Base-by-base conservation (phyloP, 2,329 filamentous ascomycete genomes). In the Ophiostoma montium region DNA sequence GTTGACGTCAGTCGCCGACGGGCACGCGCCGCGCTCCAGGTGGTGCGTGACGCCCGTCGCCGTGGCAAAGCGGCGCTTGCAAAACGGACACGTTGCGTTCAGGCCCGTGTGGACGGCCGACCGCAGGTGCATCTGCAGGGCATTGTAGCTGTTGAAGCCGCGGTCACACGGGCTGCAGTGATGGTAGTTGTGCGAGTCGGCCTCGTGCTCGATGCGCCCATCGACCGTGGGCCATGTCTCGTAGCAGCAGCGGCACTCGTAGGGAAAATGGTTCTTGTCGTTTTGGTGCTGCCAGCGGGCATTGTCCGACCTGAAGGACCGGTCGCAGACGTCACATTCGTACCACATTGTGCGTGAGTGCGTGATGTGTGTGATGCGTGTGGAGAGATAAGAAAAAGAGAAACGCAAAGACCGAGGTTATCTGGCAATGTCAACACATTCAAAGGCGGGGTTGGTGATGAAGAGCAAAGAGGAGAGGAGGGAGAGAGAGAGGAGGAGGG, bases 41-140 rank as follows among this genome's bases (percentile, higher is more conserved):
- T 83, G 75, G 57, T 78, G 66, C 0, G 64, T 57, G 5, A 81
- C 54, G 4, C 75, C 78, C 1, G 70, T 74, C 2, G 76, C 74
- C 0, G 71, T 70, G 10, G 67, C 62, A 52, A 67, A 75, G 3
- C 9, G 27, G 2, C 43, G 51, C 33, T 63, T 57, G 61, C 79
- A 83, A 56, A 76, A 81, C 0, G 72, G 77, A 46, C 79, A 84
- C 0, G 38, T 1, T 8, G 78, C 59, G 2, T 59, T 59, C 0
- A 44, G 51, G 48, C 70, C 69, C 1, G 64, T 63, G 56, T 83
- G 78, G 42, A 59, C 56, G 5, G 62, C 62, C 0, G 75, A 80
- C 23, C 71, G 43, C 9, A 41, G 12, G 21, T 46, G 43, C 35
- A 42, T 30, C 23, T 44, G 11, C 3, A 49, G 35, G 12, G n/a